Conservation (phyloP, 768 basidiomycete genomes). For the Lentinula guzmanii region DNA sequence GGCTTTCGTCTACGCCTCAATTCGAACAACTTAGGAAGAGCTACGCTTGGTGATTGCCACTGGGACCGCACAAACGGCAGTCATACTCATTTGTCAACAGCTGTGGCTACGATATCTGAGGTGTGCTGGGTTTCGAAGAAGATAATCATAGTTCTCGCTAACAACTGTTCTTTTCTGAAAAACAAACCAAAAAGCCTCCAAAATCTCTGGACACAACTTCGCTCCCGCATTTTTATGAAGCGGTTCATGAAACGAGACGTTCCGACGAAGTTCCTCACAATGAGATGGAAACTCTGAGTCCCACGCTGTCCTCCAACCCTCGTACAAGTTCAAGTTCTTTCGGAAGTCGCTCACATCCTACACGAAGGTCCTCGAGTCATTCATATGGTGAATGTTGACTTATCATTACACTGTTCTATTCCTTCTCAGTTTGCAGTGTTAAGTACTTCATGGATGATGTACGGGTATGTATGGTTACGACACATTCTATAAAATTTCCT, state of each 20-base stretch:
- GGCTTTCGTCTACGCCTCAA: constrained; percentile 1
- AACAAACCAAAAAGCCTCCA: neutral
- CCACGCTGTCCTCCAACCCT: neutral
- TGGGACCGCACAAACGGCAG: neutral
- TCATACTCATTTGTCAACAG: neutral
- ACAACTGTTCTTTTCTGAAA: neutral
- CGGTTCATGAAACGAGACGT: neutral
- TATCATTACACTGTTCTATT: too few species aligned
- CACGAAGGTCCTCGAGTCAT: neutral
- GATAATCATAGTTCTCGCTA: neutral
- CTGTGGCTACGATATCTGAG: neutral
- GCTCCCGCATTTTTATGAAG: neutral
- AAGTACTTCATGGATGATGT: too few species aligned
- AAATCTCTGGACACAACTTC: neutral
- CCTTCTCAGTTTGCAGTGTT: too few species aligned
- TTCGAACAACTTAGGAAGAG: constrained; percentile 4
- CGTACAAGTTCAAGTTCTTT: neutral
- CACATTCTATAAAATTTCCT: constrained; percentile 39
- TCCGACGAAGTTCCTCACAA: neutral
- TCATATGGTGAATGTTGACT: neutral
- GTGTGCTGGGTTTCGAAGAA: neutral
- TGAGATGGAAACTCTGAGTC: neutral
- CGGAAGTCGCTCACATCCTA: neutral
- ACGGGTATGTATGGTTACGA: neutral
- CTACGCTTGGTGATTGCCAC: neutral